Conservation (phyloP, 2,329 filamentous ascomycete genomes). For the Stenocarpella maydis region DNA sequence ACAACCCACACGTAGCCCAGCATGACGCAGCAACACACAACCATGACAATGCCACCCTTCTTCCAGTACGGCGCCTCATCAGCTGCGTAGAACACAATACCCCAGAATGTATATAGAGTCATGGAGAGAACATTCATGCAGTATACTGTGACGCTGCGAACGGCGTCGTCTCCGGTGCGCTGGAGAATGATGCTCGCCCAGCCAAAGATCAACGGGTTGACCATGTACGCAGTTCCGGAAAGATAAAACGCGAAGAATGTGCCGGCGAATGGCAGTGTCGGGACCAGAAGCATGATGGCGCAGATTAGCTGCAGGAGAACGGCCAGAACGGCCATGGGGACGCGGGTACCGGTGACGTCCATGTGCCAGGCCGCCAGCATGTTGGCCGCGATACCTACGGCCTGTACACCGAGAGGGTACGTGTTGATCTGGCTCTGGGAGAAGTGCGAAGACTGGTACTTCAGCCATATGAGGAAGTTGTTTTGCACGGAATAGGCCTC, state of each 20-base stretch:
- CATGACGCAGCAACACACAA: neutral
- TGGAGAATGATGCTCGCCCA: slow-evolving; percentile 50
- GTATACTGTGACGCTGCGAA: slow-evolving; percentile 49
- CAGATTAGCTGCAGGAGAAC: slow-evolving; percentile 44
- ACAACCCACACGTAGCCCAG: slow-evolving; percentile 12
- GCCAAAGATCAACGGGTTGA: slow-evolving; percentile 49
- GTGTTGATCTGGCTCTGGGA: slow-evolving; percentile 45
- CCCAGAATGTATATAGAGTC: slow-evolving; percentile 55
- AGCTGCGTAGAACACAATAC: slow-evolving; percentile 51
- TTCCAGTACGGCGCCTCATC: slow-evolving; percentile 52
- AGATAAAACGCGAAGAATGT: slow-evolving; percentile 49
- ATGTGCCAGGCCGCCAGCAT: slow-evolving; percentile 47
- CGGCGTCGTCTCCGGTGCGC: slow-evolving; percentile 50
- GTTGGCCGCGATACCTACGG: slow-evolving; percentile 48
- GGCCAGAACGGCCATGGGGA: slow-evolving; percentile 47
- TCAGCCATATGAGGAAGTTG: slow-evolving; percentile 41
- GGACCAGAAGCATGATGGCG: slow-evolving; percentile 45
- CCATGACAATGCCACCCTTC: slow-evolving; percentile 20
- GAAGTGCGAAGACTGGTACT: slow-evolving; percentile 36
- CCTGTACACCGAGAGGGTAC: slow-evolving; percentile 48
- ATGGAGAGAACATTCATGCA: slow-evolving; percentile 51
- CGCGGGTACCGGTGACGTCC: slow-evolving; percentile 44
- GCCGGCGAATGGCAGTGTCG: slow-evolving; percentile 42
- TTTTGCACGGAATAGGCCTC: slow-evolving; percentile 43
- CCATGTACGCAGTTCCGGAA: slow-evolving; percentile 49